Conservation (phyloP, 2,329 filamentous ascomycete genomes). For the Arthrobotrys pseudoclavata region DNA sequence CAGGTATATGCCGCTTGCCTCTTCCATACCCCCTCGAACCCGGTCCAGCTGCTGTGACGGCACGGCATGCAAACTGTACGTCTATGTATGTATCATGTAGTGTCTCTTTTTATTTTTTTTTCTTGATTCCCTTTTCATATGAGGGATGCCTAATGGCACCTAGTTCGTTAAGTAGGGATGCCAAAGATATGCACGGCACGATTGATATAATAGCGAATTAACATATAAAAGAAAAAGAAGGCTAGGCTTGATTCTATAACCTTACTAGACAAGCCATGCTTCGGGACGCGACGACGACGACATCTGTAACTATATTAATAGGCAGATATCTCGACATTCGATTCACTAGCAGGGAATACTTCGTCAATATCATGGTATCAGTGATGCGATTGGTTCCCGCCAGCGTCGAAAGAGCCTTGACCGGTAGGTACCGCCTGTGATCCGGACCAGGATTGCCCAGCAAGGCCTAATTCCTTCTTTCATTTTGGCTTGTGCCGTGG, state of each 20-base stretch:
- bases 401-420: conserved; percentile 2
- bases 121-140: background rate
- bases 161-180: background rate
- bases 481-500: conserved; percentile 28
- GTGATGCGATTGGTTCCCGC: background rate
- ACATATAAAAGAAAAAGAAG: background rate
- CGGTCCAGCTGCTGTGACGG: conserved; percentile 39
- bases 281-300: background rate
- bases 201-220: conserved; percentile 5
- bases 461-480: conserved; percentile 11
- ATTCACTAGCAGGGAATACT: background rate
- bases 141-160: background rate
- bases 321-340: background rate
- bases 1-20: conserved; percentile 42
- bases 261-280: background rate
- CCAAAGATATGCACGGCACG: conserved; percentile 16
- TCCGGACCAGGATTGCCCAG: conserved; percentile 20
- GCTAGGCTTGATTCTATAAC: too few species aligned
- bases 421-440: conserved; percentile 19
- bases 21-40: conserved; percentile 12
- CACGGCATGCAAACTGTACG: conserved; percentile 5
- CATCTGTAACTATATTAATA: background rate
- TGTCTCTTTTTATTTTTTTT: conserved; percentile 3
- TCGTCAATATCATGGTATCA: too few species aligned
- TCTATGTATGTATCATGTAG: conserved; percentile 8